Evolutionary conservation across 257 asterid genomes (phyloP).

Genomic region (Solanum piurae): DNA sequence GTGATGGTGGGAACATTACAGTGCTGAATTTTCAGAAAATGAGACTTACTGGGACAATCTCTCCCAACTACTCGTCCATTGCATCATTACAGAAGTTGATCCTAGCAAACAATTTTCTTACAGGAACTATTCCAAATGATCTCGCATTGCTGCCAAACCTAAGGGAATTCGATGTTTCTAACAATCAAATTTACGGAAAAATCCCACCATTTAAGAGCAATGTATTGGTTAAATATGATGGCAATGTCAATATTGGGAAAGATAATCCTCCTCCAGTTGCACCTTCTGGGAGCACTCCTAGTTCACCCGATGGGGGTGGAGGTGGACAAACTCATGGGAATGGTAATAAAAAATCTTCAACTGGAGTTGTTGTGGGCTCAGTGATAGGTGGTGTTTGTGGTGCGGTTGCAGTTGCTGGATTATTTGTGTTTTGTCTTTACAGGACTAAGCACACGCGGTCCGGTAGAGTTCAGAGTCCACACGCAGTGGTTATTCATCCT

Average conservation of each 20-base stretch:
- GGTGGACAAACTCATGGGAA: neutral
- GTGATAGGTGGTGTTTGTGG: conserved; percentile 5
- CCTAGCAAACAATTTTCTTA: neutral
- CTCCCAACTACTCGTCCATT: neutral
- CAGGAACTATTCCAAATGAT: conserved; percentile 7
- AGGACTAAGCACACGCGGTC: neutral
- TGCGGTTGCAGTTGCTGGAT: neutral
- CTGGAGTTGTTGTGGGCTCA: neutral
- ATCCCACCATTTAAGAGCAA: conserved; percentile 1
- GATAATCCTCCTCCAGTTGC: neutral
- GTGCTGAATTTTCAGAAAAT: conserved; percentile 6
- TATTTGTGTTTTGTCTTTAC: neutral
- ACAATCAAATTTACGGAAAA: conserved; percentile 6
- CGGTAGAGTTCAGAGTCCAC: neutral
- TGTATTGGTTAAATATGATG: neutral
- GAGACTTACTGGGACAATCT: conserved; percentile 5
- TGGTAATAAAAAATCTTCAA: neutral
- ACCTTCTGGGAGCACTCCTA: neutral
- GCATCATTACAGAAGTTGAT: neutral
- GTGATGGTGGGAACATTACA: conserved; percentile 1
- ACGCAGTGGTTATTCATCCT: conserved; percentile 2
- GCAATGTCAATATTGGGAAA: conserved; percentile 9
- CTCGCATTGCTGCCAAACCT: neutral
- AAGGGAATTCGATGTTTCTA: conserved; percentile 2
- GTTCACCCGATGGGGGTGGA: neutral